Percentiles rank a stretch among this genome's conserved stretches.
Conservation (phyloP, 768 basidiomycete genomes). For the Termitomyces sp. region DNA sequence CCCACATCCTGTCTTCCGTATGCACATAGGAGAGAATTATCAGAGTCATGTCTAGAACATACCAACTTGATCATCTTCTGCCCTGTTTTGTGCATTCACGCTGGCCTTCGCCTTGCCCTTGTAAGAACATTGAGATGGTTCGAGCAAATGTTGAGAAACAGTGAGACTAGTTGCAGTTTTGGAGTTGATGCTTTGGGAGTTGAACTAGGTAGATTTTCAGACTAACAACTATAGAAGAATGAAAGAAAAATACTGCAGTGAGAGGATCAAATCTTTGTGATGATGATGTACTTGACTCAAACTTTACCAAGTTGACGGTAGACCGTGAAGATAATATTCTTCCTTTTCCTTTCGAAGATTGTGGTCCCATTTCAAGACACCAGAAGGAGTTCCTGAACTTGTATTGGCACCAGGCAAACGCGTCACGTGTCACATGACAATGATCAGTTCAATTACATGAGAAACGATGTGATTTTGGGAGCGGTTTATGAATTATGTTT, state of each 20-base stretch:
- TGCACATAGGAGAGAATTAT: not conserved
- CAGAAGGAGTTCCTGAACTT: not conserved
- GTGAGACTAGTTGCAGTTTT: not conserved
- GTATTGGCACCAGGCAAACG: too few relatives aligned
- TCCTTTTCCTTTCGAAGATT: conserved; percentile 2
- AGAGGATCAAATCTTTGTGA: conserved; percentile 17
- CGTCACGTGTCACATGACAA: too few relatives aligned
- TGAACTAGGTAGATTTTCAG: conserved; percentile 6
- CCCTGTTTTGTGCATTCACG: not conserved
- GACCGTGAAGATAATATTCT: conserved; percentile 4
- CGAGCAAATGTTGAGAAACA: conserved; percentile 6
- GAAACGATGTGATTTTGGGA: too few relatives aligned
- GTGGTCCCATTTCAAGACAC: not conserved
- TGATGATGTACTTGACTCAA: conserved; percentile 3
- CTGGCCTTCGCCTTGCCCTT: conserved; percentile 21
- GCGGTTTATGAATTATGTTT: too few relatives aligned
- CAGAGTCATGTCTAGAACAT: not conserved
- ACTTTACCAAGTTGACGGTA: conserved; percentile 7
- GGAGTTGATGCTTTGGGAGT: not conserved
- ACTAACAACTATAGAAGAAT: not conserved
- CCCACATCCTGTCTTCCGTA: conserved; percentile 45
- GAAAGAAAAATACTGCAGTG: conserved; percentile 14
- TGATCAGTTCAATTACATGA: too few relatives aligned
- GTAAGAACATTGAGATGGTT: not conserved
- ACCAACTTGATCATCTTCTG: conserved; percentile 4